phyloP scores from a whole-genome alignment of 805 yeast species.

The Myxozyma udenii region DNA sequence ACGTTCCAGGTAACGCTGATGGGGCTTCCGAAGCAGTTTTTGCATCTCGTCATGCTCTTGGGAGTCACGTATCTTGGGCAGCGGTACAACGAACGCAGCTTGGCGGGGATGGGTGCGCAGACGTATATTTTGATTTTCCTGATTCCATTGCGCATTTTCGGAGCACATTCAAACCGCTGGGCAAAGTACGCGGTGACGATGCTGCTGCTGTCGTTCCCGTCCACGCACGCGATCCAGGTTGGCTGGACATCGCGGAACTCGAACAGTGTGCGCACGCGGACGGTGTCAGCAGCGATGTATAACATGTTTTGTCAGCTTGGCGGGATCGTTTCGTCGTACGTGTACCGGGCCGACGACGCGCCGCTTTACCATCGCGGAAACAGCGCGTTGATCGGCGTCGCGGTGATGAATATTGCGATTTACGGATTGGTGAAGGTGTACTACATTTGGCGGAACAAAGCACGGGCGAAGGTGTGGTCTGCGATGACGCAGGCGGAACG shows the following conservation, averaged over 20 bases:
- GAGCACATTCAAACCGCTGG: conserved; percentile 24
- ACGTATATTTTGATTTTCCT: conserved; percentile 18
- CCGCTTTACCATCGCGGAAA: conserved; percentile 65
- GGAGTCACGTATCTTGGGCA: conserved; percentile 20
- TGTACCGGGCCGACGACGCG: conserved; percentile 55
- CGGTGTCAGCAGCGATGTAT: conserved; percentile 62
- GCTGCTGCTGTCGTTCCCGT: conserved; percentile 46
- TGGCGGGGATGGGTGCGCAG: conserved; percentile 16
- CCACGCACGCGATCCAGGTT: conserved; percentile 55
- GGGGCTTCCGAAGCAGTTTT: conserved; percentile 47
- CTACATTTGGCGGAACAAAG: conserved; percentile 36
- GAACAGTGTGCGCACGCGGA: conserved; percentile 59
- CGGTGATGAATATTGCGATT: conserved; percentile 30
- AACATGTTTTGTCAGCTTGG: conserved; percentile 65
- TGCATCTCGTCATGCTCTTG: conserved; percentile 32
- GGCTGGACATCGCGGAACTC: conserved; percentile 63
- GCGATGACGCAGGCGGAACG: conserved; percentile 50
- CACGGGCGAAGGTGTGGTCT: conserved; percentile 51
- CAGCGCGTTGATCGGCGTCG: conserved; percentile 35
- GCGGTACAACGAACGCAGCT: conserved; percentile 12
- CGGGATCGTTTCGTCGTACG: conserved; percentile 51
- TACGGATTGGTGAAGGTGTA: conserved; percentile 36
- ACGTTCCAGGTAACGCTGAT: conserved; percentile 53
- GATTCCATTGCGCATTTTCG: conserved; percentile 32
- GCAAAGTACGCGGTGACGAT: conserved; percentile 25